Evolutionary conservation across 228 moss, liverwort and hornwort species (phyloP), one percentile per base, ranked within the genome.

Genomic region (Sphagnum magellanicum): DNA sequence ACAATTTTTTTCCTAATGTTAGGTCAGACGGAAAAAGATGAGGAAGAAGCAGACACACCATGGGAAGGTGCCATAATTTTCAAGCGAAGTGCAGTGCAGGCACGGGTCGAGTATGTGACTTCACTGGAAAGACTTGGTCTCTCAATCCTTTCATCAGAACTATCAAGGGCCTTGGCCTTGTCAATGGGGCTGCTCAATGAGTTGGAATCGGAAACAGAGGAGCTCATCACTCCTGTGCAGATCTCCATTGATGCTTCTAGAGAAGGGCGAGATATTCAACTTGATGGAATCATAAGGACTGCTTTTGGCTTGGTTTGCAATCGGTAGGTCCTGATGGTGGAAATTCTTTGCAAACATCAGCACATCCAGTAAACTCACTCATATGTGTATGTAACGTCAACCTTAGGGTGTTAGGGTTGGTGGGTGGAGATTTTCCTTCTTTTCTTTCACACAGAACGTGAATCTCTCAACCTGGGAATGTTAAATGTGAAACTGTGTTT

Each of bases 61-160:
- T 93, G 93, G 97, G 79, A 89, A 69, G 90, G 97, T 55, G 92
- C 91, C 16, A 69, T 98, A 3, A 52, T 87, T 4, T 98, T 93
- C 76, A 86, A 81, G 74, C 85, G 92, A 74, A 92, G 89, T 67
- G 82, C 81, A 69, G 59, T 71, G 12, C 77, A 79, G 64, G 79
- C 79, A 49, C 87, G 82, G 68, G 86, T 83, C 63, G 87, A 86
- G 16, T 91, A 84, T 74, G 73, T 65, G 16, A 94, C 91, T 16
- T 90, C 90, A 46, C 81, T 98, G 67, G 98, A 98, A 71, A 84
- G 90, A 69, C 79, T 98, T 74, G 98, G 90, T 12, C 73, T 98
- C 46, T 70, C 81, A 59, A 81, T 87, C 73, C 80, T 81, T 67
- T 92, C 98, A 50, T 90, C 93, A 49, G 83, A 87, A 50, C 75